These are phyloP conservation scores for Singerocomus rubriflavus DNA, from an alignment of 1,284 basidiomycete genomes.

Conservation along the genomic window DNA sequence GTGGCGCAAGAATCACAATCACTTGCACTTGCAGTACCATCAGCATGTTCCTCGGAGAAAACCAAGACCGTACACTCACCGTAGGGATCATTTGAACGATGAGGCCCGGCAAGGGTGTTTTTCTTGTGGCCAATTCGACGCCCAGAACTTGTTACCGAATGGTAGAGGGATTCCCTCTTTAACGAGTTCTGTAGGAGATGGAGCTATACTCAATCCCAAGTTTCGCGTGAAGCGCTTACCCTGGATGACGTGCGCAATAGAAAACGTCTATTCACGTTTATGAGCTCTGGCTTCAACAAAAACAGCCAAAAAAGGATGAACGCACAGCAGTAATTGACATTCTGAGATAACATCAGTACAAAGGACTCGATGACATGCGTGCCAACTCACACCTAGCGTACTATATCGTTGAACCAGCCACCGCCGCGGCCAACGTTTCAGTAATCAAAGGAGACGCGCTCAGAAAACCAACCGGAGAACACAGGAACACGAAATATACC, in stretches of 20 bases:
- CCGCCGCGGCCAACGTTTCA: neutral
- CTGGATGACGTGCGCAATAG: slow-evolving; percentile 46
- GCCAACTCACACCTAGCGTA: slow-evolving; percentile 25
- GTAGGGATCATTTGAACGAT: slow-evolving; percentile 36
- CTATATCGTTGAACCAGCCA: slow-evolving; percentile 8
- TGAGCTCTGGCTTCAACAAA: neutral
- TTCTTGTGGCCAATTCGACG: slow-evolving; percentile 40
- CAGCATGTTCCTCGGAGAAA: neutral
- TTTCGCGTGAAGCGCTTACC: slow-evolving; percentile 20
- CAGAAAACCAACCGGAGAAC: neutral
- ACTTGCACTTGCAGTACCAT: slow-evolving; percentile 29
- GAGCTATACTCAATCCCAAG: neutral
- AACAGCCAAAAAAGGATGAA: neutral
- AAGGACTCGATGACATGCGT: neutral
- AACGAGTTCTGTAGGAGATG: slow-evolving; percentile 35
- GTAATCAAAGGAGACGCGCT: neutral
- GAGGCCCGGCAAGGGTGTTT: slow-evolving; percentile 40
- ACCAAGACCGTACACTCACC: slow-evolving; percentile 9
- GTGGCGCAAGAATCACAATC: slow-evolving; percentile 48
- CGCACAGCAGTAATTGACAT: slow-evolving; percentile 35
- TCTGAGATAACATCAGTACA: slow-evolving; percentile 23
- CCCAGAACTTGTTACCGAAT: slow-evolving; percentile 39
- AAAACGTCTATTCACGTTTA: slow-evolving; percentile 36
- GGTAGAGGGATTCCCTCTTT: slow-evolving; percentile 43
- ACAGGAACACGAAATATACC: slow-evolving; percentile 25